These are phyloP conservation scores for Pseudogymnoascus sp. DNA, from an alignment of 2,329 filamentous ascomycete species.

Conservation along the genomic window DNA sequence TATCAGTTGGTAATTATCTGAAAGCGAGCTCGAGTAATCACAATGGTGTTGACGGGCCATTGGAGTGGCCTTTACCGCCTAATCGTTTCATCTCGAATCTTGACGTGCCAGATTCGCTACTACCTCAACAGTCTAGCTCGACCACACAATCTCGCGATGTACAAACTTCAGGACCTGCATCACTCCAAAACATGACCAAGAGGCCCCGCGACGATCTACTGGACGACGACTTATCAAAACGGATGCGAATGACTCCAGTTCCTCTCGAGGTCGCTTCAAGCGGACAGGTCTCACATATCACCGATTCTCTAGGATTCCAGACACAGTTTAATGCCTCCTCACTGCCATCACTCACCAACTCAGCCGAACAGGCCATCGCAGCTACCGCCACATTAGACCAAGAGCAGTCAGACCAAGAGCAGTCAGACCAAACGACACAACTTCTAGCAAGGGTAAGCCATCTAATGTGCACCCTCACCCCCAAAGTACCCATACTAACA, in stretches of 20 bases:
- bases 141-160: constrained; percentile 18
- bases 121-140: constrained; percentile 13
- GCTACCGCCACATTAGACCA: constrained; percentile 9
- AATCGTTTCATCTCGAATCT: constrained; percentile 1
- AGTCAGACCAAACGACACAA: constrained; percentile 13
- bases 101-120: constrained; percentile 8
- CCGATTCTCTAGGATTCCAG: constrained; percentile 6
- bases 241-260: constrained; percentile 14
- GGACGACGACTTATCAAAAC: constrained; percentile 9
- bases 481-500: background rate
- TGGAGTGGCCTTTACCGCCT: constrained; percentile 17
- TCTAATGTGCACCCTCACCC: background rate
- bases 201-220: constrained; percentile 15
- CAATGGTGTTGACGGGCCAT: constrained; percentile 5
- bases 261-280: constrained; percentile 4
- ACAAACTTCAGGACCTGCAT: background rate
- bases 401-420: background rate
- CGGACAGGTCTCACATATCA: constrained; percentile 9
- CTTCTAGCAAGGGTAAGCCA: constrained; percentile 26
- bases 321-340: constrained; percentile 8
- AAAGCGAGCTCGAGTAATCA: background rate
- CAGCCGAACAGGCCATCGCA: constrained; percentile 2
- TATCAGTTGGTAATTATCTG: constrained; percentile 23
- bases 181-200: constrained; percentile 15
- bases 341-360: background rate